Evolutionary conservation across 2,329 filamentous ascomycete genomes (phyloP).

Genomic region (Exserohilum rostratum): DNA sequence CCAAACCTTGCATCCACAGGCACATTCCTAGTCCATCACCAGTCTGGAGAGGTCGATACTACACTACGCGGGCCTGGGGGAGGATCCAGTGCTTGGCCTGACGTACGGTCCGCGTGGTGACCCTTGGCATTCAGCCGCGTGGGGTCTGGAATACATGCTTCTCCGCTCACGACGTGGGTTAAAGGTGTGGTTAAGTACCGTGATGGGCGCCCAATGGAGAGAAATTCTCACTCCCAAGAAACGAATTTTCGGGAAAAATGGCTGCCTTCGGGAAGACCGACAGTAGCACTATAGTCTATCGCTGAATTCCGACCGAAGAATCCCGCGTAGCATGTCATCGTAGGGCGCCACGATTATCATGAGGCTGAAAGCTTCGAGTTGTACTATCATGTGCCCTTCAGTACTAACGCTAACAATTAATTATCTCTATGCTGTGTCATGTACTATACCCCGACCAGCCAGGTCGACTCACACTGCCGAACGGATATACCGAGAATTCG

Average conservation of each 20-base stretch:
- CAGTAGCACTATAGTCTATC: constrained; percentile 1
- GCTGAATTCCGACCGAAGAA: background rate
- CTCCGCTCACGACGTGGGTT: constrained; percentile 10
- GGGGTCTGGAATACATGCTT: constrained; percentile 15
- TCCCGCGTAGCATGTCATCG: constrained; percentile 20
- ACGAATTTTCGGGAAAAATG: constrained; percentile 15
- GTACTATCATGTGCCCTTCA: background rate
- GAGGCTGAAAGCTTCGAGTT: background rate
- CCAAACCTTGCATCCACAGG: constrained; percentile 17
- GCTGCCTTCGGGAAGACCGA: constrained; percentile 21
- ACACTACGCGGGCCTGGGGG: constrained; percentile 13
- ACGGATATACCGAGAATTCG: background rate
- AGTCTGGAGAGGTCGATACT: constrained; percentile 8
- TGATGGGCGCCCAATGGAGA: constrained; percentile 35
- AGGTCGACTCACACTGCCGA: no score
- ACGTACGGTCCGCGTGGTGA: constrained; percentile 21
- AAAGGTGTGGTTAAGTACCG: constrained; percentile 28
- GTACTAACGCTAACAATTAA: no score
- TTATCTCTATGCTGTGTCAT: background rate
- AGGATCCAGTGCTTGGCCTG: constrained; percentile 23
- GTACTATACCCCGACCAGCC: background rate
- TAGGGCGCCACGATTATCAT: background rate
- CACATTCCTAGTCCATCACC: constrained; percentile 6
- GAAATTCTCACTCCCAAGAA: constrained; percentile 25
- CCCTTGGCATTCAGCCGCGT: constrained; percentile 16